Base-by-base conservation (phyloP, 2,329 filamentous ascomycete species). In the Aureobasidium sp. region DNA sequence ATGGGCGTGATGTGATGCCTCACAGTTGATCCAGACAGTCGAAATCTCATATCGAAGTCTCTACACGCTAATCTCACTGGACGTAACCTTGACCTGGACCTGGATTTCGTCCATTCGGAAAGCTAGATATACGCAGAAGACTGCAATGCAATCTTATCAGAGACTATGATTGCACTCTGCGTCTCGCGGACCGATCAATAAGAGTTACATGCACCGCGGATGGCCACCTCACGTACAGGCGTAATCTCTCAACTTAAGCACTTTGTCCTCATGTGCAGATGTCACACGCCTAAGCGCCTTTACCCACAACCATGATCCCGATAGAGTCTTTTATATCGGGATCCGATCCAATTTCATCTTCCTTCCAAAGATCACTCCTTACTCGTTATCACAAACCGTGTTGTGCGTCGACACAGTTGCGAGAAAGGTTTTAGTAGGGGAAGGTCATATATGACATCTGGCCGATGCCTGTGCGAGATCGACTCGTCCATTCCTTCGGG, bases 401-500 rank as follows among this genome's bases (percentile, higher is more conserved):
- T 9, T 43, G n/a, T 24, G 46, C 46, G 32, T 27, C 27, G 10
- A 4, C 10, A 12, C n/a, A 43, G 9, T 13, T 13, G 41, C 20
- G 41, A 26, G 10, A 24, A 12, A 5, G 5, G 12, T 15, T 13
- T 6, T 26, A 26, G 20, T 13, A 44, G 41, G 13, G 13, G 20
- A 44, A 2, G 24, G 41, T 24, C n/a, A 41, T n/a, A 17, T 43
- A 44, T 44, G 41, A 12, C n/a, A 43, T 43, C 8, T 43, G 41
- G 41, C 41, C 55, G 46, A 60, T 60, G 46, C 32, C 36, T 51
- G 57, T 36, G 41, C 34, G 20, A 52, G 57, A 61, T 61, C 57
- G 57, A 27, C 56, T 59, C 10, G 34, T 59, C 57, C 57, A 61
- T 61, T 52, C 57, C 47, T 61, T 61, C 47, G 57, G 57, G 26